phyloP scores from a whole-genome alignment of 805 yeast species.

The Zygosaccharomyces gambellarensis region DNA sequence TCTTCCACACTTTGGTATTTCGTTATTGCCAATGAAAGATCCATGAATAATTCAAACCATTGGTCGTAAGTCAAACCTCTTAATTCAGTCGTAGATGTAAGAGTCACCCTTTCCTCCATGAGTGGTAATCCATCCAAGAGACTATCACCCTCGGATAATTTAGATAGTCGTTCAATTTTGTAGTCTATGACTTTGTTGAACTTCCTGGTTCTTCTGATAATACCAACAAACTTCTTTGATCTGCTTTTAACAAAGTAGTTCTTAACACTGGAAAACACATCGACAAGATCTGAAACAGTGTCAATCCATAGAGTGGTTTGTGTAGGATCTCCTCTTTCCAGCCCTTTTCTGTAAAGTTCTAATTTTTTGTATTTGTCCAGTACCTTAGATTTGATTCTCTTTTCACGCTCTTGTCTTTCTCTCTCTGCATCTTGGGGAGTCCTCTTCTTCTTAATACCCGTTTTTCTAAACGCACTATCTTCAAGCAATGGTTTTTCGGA shows the following conservation, averaged over 20 bases:
- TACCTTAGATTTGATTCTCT: constrained; percentile 53
- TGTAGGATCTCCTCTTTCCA: constrained; percentile 49
- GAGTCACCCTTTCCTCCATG: constrained; percentile 39
- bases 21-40: constrained; percentile 64
- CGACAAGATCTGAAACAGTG: constrained; percentile 74
- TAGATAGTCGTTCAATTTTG: constrained; percentile 60
- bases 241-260: constrained; percentile 76
- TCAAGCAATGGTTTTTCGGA: constrained; percentile 32
- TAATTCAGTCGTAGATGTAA: constrained; percentile 54
- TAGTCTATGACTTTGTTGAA: constrained; percentile 66
- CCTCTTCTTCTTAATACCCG: constrained; percentile 26
- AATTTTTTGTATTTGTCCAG: constrained; percentile 52
- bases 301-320: constrained; percentile 79
- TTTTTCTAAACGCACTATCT: constrained; percentile 29
- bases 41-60: constrained; percentile 85
- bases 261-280: constrained; percentile 71
- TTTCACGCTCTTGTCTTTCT: constrained; percentile 53
- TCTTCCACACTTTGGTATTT: constrained; percentile 54
- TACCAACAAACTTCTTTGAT: constrained; percentile 64
- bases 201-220: constrained; percentile 56
- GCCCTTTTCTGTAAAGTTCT: constrained; percentile 45
- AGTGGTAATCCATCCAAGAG: constrained; percentile 35
- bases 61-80: constrained; percentile 71
- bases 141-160: constrained; percentile 54
- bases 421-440: constrained; percentile 35